Conservation (phyloP, 306 rosid genomes). For the Mimosa pudica region DNA sequence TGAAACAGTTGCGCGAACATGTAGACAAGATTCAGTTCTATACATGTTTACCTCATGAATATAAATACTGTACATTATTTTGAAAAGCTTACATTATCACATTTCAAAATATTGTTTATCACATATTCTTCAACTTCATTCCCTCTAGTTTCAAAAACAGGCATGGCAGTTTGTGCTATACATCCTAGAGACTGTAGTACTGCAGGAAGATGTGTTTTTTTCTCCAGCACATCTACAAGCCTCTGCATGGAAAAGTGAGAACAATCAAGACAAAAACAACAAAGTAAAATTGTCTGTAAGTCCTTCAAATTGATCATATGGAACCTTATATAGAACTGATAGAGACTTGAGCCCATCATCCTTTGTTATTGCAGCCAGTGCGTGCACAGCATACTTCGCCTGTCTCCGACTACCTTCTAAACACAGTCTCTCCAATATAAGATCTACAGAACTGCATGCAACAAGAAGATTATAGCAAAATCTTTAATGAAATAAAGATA, state of each 20-base stretch:
- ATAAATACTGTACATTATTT: conserved; percentile 21
- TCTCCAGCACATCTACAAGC: conserved; percentile 91
- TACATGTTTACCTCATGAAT: conserved; percentile 35
- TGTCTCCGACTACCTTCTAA: conserved; percentile 93
- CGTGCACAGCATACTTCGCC: conserved; percentile 96
- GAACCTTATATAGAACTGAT: conserved; percentile 95
- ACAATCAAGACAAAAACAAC: conserved; percentile 34
- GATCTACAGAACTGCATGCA: conserved; percentile 83
- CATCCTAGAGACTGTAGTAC: conserved; percentile 97
- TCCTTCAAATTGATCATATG: conserved; percentile 36
- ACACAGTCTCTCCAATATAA: conserved; percentile 82
- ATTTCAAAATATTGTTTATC: conserved; percentile 64
- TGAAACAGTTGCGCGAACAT: conserved; percentile 43
- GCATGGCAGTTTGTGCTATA: conserved; percentile 95
- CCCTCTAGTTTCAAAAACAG: conserved; percentile 95
- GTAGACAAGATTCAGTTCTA: background rate
- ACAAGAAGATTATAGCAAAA: conserved; percentile 5
- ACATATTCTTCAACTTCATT: conserved; percentile 79
- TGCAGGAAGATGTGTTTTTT: conserved; percentile 81
- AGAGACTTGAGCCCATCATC: conserved; percentile 95
- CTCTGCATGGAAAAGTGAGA: conserved; percentile 56
- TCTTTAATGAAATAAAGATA: background rate
- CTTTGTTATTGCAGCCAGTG: conserved; percentile 93
- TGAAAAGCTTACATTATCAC: conserved; percentile 61
- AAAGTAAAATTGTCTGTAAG: conserved; percentile 24